These are phyloP conservation scores for Cucumis hystrix DNA, from an alignment of 306 rosid species.

Conservation along the genomic window DNA sequence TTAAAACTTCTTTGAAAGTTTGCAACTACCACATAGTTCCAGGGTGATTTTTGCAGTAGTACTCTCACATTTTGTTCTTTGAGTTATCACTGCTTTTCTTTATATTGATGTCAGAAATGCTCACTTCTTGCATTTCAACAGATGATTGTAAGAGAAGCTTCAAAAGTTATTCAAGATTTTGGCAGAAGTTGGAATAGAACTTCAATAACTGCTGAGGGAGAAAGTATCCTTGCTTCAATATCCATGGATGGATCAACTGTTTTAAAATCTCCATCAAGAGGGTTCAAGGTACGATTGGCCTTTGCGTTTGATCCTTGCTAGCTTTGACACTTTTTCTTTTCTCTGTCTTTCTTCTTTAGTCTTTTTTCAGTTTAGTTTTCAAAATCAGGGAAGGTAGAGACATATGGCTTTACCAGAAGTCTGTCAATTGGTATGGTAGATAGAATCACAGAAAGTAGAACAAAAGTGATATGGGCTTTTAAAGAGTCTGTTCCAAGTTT, in stretches of 20 bases:
- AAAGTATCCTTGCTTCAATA: conserved; percentile 19
- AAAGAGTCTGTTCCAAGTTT: background rate
- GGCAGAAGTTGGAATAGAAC: conserved; percentile 33
- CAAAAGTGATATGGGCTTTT: background rate
- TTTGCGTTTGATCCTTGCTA: background rate
- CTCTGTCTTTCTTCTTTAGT: background rate
- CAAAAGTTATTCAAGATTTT: conserved; percentile 35
- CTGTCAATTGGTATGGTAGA: background rate
- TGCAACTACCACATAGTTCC: too few relatives aligned
- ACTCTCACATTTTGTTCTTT: too few relatives aligned
- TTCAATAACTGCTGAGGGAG: conserved; percentile 28
- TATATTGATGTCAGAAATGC: background rate
- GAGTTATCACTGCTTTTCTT: background rate
- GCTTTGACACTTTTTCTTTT: background rate
- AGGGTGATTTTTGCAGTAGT: too few relatives aligned
- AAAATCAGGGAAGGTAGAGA: background rate
- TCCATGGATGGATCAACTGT: conserved; percentile 40
- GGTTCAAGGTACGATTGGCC: conserved; percentile 36
- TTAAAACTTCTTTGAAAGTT: too few relatives aligned
- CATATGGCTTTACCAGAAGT: background rate
- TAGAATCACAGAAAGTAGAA: background rate
- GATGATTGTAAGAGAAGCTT: conserved; percentile 69
- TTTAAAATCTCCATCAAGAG: conserved; percentile 66
- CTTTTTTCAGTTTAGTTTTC: background rate
- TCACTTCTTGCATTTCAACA: conserved; percentile 19